phyloP scores from a whole-genome alignment of 2,329 filamentous ascomycete species.

The Claviceps sp. region DNA sequence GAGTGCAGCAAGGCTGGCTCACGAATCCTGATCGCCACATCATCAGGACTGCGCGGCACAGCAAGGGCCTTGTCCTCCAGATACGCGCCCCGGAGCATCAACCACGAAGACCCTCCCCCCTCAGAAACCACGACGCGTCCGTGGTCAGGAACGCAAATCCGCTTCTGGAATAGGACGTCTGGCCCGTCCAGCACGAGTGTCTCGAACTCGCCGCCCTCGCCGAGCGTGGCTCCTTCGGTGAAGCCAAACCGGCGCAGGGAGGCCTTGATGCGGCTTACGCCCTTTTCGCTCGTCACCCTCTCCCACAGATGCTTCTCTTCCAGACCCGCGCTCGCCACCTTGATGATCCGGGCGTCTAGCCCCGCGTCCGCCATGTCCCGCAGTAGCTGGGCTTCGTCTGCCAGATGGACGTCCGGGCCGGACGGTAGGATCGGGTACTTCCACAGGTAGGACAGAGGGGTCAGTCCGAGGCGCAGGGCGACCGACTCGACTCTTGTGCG shows the following conservation, averaged over 20 bases:
- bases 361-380: slow-evolving; percentile 67
- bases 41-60: slow-evolving; percentile 3
- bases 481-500: slow-evolving; percentile 91
- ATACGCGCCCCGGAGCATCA: slow-evolving; percentile 46
- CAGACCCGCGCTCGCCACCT: slow-evolving; percentile 82
- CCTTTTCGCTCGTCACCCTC: slow-evolving; percentile 50
- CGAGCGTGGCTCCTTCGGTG: slow-evolving; percentile 58
- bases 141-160: slow-evolving; percentile 46
- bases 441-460: slow-evolving; percentile 81
- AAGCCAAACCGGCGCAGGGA: slow-evolving; percentile 55
- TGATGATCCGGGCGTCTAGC: slow-evolving; percentile 83
- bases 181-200: slow-evolving; percentile 81
- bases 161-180: slow-evolving; percentile 53
- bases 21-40: slow-evolving; percentile 23
- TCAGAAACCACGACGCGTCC: slow-evolving; percentile 43
- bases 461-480: slow-evolving; percentile 67
- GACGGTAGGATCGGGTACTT: slow-evolving; percentile 69
- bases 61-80: slow-evolving; percentile 29
- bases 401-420: slow-evolving; percentile 19
- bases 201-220: slow-evolving; percentile 94
- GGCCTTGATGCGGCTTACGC: slow-evolving; percentile 32
- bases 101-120: slow-evolving; percentile 65
- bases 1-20: slow-evolving; percentile 55
- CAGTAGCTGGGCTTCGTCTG: slow-evolving; percentile 46
- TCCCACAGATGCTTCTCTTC: slow-evolving; percentile 71